phyloP scores from a whole-genome alignment of 139 green algal genomes.

The Spirogloea muscicola region DNA sequence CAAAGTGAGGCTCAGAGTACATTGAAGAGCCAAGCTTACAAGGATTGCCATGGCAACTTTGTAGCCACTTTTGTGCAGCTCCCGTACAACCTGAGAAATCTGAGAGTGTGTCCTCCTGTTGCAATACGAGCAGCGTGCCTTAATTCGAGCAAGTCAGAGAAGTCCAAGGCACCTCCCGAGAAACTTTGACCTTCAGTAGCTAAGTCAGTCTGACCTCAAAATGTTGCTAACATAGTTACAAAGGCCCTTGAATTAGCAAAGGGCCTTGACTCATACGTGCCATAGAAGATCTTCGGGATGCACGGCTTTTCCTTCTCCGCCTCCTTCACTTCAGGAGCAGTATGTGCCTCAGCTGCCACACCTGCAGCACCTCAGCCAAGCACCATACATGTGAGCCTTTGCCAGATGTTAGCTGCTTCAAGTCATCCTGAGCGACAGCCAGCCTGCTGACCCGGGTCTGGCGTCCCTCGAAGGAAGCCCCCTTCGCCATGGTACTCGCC shows the following conservation, averaged over 20 bases:
- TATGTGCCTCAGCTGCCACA: neutral
- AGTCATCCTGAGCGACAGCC: too few relatives aligned
- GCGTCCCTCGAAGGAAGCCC: neutral
- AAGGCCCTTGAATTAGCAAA: neutral
- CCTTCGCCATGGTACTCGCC: neutral
- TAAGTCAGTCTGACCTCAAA: neutral
- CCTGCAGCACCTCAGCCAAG: neutral
- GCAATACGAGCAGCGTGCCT: slow-evolving; percentile 52
- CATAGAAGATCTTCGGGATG: neutral
- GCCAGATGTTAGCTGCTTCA: slow-evolving; percentile 8
- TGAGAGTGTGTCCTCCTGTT: slow-evolving; percentile 86
- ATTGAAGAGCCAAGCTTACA: slow-evolving; percentile 46
- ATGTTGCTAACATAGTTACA: neutral
- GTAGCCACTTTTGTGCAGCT: slow-evolving; percentile 81
- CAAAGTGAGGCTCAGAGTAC: neutral
- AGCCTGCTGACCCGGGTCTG: neutral
- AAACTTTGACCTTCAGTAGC: neutral
- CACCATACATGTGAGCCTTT: too few relatives aligned
- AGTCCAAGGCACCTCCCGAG: neutral
- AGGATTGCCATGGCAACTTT: slow-evolving; percentile 78
- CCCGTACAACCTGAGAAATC: slow-evolving; percentile 87
- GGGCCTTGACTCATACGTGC: slow-evolving; percentile 4
- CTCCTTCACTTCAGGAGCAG: slow-evolving; percentile 12
- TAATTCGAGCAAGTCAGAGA: neutral
- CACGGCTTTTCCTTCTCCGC: slow-evolving; percentile 15